These are phyloP conservation scores for Talaromyces amestolkiae DNA, from an alignment of 2,329 filamentous ascomycete species.

Conservation along the genomic window DNA sequence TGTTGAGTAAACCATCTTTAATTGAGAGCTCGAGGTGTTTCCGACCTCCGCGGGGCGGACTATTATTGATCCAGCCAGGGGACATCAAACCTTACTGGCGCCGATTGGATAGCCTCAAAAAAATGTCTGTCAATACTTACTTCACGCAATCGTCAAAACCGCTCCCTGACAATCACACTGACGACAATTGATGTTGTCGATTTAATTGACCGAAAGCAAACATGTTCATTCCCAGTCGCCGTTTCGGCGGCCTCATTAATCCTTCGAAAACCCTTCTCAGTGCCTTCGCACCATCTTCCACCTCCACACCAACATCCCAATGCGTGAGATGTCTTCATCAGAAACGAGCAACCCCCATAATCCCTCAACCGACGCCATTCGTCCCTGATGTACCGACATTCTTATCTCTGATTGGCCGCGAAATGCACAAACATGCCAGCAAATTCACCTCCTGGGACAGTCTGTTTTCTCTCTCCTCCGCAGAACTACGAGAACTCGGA, in stretches of 20 bases:
- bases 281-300: slow-evolving; percentile 8
- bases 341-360: slow-evolving; percentile 40
- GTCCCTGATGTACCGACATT: slow-evolving; percentile 83
- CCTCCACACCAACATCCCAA: slow-evolving; percentile 25
- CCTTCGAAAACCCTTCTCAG: slow-evolving; percentile 25
- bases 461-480: slow-evolving; percentile 76
- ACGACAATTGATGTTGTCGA: neutral
- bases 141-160: neutral
- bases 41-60: slow-evolving; percentile 7
- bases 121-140: neutral
- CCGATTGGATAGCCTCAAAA: slow-evolving; percentile 9
- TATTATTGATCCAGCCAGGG: slow-evolving; percentile 20
- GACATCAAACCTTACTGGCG: slow-evolving; percentile 3
- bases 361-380: slow-evolving; percentile 76
- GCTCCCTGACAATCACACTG: neutral
- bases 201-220: neutral
- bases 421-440: slow-evolving; percentile 73
- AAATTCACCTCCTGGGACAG: slow-evolving; percentile 91
- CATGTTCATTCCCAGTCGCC: slow-evolving; percentile 34
- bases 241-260: slow-evolving; percentile 27
- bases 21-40: slow-evolving; percentile 1
- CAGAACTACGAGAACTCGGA: slow-evolving; percentile 76
- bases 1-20: neutral
- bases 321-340: slow-evolving; percentile 44
- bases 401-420: slow-evolving; percentile 85